Evolutionary conservation across 1,139 yeast genomes (phyloP).

Genomic region (Magnusiomyces clavatus): DNA sequence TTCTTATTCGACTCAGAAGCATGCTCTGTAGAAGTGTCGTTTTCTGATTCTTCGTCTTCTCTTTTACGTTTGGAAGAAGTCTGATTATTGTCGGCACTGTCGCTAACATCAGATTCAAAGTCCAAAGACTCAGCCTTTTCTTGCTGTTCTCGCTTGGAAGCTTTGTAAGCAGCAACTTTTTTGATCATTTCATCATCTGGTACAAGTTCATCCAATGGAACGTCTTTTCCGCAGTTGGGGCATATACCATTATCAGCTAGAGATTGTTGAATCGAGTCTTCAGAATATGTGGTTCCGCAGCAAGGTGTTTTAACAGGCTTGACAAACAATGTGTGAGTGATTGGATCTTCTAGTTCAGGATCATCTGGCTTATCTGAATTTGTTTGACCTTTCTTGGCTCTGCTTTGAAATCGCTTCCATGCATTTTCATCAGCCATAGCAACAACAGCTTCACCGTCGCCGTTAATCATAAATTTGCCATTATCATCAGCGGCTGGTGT

Average conservation of each 20-base stretch:
- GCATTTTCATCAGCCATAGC: slow-evolving; percentile 91
- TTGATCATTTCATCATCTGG: slow-evolving; percentile 52
- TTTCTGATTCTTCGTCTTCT: slow-evolving; percentile 14
- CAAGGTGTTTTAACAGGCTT: slow-evolving; percentile 86
- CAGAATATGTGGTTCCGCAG: slow-evolving; percentile 55
- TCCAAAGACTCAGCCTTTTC: background rate
- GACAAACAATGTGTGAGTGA: slow-evolving; percentile 52
- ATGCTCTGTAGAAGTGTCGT: background rate
- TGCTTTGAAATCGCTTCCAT: slow-evolving; percentile 74
- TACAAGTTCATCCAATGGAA: slow-evolving; percentile 63
- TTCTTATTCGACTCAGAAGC: slow-evolving; percentile 9
- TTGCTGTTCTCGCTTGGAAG: slow-evolving; percentile 29
- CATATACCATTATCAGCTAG: slow-evolving; percentile 79
- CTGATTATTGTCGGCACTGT: background rate
- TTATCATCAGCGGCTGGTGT: slow-evolving; percentile 56
- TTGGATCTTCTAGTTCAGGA: slow-evolving; percentile 52
- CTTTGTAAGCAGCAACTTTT: slow-evolving; percentile 46
- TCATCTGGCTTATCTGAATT: slow-evolving; percentile 43
- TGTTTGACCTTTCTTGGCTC: slow-evolving; percentile 35
- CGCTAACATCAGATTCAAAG: slow-evolving; percentile 8
- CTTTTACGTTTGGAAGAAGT: slow-evolving; percentile 13
- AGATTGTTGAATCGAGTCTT: slow-evolving; percentile 58
- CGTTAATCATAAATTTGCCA: slow-evolving; percentile 81
- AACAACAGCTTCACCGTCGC: slow-evolving; percentile 90
- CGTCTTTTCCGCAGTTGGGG: slow-evolving; percentile 77